Base-by-base conservation (phyloP, 1,139 yeast genomes). In the Insectozyma bohioensis region DNA sequence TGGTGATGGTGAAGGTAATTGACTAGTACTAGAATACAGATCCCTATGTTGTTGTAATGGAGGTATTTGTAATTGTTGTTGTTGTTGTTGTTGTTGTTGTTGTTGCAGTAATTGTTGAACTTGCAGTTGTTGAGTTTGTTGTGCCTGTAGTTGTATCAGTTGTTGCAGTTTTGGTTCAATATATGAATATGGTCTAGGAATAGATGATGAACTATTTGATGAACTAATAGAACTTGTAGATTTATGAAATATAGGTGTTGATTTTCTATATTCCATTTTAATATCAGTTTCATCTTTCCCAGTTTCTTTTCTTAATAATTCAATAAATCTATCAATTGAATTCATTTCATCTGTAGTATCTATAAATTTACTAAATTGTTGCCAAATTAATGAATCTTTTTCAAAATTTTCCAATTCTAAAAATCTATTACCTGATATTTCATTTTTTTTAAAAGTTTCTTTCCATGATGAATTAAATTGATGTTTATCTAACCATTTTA, bases 381-480 rank as follows among this genome's bases (percentile, higher is more conserved):
- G 77, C 71, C 68, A 75, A 51, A 54, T 68, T 54, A 53, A 65
- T 50, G 66, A 71, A 57, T 47, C 72, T 51, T 45, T 64, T 52
- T 81, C 87, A 52, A 84, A 84, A 34, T 81, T 85, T 26, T 80
- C 74, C 42, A 88, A 62, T 35, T 77, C 80, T 16, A 87, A 58
- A 48, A 87, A 87, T 22, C 74, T 62, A 33, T 75, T 72, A 0
- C 92, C 90, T 5, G 71, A 64, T 2, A 86, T 67, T 37, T 78
- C 78, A 42, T 80, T 72, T 28, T 69, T 65, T 22, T 63, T 63
- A 52, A 87, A 84, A 8, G 81, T 72, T 8, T 68, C 75, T 19
- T 72, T 65, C 96, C 96, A 88, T 9, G 81, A 69, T 5, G 70
- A 72, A 42, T 85, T 84, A 56, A 88, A 88, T 20, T 74, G 71